Percentiles rank a stretch among this genome's conserved stretches.
Conservation (phyloP, 768 basidiomycete genomes). For the Lactarius psammicola region DNA sequence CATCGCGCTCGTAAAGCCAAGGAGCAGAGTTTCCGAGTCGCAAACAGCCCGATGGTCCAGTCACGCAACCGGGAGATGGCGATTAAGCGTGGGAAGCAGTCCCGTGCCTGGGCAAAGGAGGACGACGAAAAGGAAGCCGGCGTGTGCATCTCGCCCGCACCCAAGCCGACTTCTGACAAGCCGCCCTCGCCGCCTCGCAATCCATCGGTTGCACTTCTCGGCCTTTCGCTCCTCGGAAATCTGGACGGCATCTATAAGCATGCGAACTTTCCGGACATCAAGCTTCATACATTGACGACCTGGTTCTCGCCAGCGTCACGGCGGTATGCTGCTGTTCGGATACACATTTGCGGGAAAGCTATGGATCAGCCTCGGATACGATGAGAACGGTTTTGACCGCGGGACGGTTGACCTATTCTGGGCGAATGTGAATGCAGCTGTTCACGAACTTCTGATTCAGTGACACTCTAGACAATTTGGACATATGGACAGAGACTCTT, state of each 20-base stretch:
- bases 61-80: constrained; percentile 67
- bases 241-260: constrained; percentile 81
- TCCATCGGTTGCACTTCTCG: constrained; percentile 66
- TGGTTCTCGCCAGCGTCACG: constrained; percentile 74
- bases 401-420: constrained; percentile 65
- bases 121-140: constrained; percentile 64
- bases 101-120: constrained; percentile 68
- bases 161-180: constrained; percentile 19
- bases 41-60: constrained; percentile 60
- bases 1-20: constrained; percentile 68
- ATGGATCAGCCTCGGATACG: constrained; percentile 80
- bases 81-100: constrained; percentile 54
- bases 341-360: constrained; percentile 73
- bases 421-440: constrained; percentile 52
- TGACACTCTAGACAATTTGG: constrained; percentile 12
- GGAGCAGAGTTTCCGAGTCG: constrained; percentile 61
- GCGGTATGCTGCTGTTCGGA: constrained; percentile 80
- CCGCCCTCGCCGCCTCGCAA: constrained; percentile 24
- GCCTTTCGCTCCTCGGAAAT: constrained; percentile 81
- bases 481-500: constrained; percentile 4
- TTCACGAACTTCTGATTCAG: constrained; percentile 56
- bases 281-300: constrained; percentile 76
- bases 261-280: constrained; percentile 49
- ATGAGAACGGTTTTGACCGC: constrained; percentile 69
- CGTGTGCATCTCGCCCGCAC: constrained; percentile 38